Conservation (phyloP, 192 early-diverging fungal species). For the Coemansia sp. region DNA sequence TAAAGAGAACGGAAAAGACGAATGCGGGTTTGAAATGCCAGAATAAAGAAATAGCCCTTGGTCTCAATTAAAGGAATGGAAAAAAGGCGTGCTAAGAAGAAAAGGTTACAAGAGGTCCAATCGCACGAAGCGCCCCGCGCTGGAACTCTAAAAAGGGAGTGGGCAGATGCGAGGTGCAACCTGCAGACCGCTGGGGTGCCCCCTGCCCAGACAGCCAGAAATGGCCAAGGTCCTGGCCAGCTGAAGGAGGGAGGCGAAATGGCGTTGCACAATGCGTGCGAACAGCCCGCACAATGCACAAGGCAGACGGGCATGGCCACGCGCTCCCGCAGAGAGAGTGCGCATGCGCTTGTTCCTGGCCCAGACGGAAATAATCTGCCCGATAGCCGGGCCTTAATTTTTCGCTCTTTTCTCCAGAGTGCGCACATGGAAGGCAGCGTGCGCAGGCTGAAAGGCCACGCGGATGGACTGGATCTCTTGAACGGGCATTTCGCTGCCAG, state of each 20-base stretch:
- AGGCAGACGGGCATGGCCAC: constrained; percentile 7
- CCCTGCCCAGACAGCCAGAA: neutral
- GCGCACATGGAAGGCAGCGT: too few species aligned
- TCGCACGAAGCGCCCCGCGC: neutral
- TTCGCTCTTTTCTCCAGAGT: too few species aligned
- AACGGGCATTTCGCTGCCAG: too few species aligned
- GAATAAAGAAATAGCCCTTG: constrained; percentile 3
- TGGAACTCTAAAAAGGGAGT: constrained; percentile 10
- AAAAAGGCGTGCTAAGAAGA: constrained; percentile 8
- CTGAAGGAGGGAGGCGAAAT: too few species aligned
- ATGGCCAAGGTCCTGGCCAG: neutral
- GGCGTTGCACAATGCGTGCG: constrained; percentile 9
- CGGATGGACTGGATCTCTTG: too few species aligned
- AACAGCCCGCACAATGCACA: constrained; percentile 13
- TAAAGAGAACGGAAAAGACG: neutral
- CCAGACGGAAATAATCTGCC: too few species aligned
- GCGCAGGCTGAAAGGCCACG: too few species aligned
- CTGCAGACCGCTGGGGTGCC: constrained; percentile 5
- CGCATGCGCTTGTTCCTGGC: neutral
- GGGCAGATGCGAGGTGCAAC: neutral
- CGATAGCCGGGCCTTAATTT: too few species aligned
- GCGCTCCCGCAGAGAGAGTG: neutral
- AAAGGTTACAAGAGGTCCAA: neutral
- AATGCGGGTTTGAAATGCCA: neutral
- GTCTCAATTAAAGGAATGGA: constrained; percentile 1